Percentiles rank a stretch among this genome's conserved stretches.
Conservation (phyloP, 176 grass and related monocot genomes). For the Neostapfia colusana region DNA sequence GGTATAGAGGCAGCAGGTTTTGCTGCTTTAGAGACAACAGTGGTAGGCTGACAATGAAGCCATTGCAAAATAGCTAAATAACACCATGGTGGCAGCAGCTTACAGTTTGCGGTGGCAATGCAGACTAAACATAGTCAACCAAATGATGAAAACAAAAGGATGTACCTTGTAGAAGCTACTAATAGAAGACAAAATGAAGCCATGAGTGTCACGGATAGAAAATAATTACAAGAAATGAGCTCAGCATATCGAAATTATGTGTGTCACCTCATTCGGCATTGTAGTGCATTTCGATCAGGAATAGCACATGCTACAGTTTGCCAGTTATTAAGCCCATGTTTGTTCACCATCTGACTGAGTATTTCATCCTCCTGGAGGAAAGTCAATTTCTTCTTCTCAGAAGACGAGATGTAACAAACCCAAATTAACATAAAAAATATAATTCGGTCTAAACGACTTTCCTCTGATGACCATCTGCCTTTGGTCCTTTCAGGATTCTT, state of each 20-base stretch:
- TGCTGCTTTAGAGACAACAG: constrained; percentile 7
- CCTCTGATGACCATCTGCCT: constrained; percentile 58
- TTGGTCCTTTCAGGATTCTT: constrained; percentile 33
- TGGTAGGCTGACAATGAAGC: not conserved
- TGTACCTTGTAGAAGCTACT: not conserved
- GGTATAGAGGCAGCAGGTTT: not conserved
- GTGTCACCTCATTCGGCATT: constrained; percentile 61
- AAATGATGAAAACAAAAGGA: not conserved
- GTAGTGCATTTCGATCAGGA: constrained; percentile 49
- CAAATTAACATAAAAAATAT: not conserved
- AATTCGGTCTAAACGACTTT: constrained; percentile 36
- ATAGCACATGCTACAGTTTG: constrained; percentile 50
- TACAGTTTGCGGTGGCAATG: not conserved
- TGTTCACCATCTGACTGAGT: constrained; percentile 57
- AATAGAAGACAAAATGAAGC: not conserved
- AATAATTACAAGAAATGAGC: constrained; percentile 18
- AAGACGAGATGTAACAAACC: constrained; percentile 11
- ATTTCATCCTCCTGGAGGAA: constrained; percentile 65
- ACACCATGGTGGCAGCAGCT: not conserved
- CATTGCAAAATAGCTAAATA: constrained; percentile 15
- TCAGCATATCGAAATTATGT: not conserved
- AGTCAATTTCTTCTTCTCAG: constrained; percentile 25
- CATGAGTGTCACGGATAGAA: constrained; percentile 7
- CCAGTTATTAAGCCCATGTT: constrained; percentile 60
- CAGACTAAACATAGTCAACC: constrained; percentile 23